phyloP scores from a whole-genome alignment of 23 red algal species.

The Cyanidiococcus yangmingshanensis region DNA sequence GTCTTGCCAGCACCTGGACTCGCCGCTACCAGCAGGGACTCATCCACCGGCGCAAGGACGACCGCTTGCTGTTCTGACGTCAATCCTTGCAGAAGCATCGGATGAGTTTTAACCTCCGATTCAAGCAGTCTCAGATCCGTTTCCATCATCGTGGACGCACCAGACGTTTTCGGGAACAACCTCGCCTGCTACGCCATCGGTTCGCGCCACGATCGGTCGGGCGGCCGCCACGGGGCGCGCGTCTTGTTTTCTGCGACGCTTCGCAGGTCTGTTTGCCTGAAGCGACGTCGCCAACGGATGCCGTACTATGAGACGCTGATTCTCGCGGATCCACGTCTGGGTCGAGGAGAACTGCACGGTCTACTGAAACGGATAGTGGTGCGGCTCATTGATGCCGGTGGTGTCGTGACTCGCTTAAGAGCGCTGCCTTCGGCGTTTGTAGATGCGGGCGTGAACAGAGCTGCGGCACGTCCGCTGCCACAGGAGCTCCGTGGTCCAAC shows the following conservation, averaged over 20 bases:
- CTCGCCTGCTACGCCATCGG: no score
- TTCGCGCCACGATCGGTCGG: no score
- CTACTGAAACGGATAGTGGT: background rate
- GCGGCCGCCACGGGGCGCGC: no score
- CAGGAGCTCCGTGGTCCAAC: background rate
- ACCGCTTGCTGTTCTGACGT: background rate
- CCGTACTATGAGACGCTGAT: conserved; percentile 12
- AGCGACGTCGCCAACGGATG: no score
- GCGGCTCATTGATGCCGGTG: background rate
- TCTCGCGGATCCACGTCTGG: background rate
- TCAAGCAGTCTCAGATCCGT: no score
- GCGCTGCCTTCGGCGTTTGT: conserved; percentile 2
- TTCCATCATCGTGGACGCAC: no score
- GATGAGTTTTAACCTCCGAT: no score
- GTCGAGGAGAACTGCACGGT: background rate
- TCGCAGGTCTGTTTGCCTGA: no score
- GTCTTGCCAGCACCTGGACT: conserved; percentile 11
- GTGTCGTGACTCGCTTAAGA: background rate
- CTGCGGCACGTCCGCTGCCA: background rate
- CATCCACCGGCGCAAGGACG: background rate
- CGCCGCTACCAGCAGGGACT: background rate
- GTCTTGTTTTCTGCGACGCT: no score
- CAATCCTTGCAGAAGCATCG: background rate
- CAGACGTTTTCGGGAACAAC: no score
- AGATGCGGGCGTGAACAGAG: background rate